Evolutionary conservation across 139 green algal species (phyloP), one percentile per base, ranked within the genome.

Genomic region (Chlorella ohadii): DNA sequence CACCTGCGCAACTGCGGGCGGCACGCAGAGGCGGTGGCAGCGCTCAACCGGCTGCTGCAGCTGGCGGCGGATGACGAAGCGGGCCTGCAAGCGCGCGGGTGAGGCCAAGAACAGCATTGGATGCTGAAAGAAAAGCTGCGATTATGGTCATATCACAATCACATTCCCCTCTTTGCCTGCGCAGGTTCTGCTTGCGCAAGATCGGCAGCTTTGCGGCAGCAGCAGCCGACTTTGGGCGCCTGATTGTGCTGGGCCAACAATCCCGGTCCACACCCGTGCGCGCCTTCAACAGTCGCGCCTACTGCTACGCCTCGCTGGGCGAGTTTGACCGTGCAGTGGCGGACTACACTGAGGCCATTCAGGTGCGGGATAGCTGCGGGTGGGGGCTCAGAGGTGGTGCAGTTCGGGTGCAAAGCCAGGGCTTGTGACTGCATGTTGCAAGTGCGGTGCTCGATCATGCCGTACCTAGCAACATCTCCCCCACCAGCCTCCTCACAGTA

Each of bases 241-340:
- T 92, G 6, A 67, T 96, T 34, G 36, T 79, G 36, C 72, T 86
- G 23, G 81, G 82, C 27, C 64, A 85, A 38, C 81, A 92, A n/a
- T n/a, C n/a, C n/a, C n/a, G n/a, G n/a, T n/a, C n/a, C n/a, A n/a
- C n/a, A n/a, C n/a, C 74, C 25, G 78, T 89, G 5, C 86, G 88
- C 66, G 56, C 80, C 33, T 87, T 84, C 80, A 92, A 89, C 81
- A 90, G 90, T 72, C 87, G 92, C 28, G 94, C 89, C 4, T 97
- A 96, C 89, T 97, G 94, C 87, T 86, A 92, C n/a, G 94, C 94
- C 73, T 94, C 91, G 79, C 64, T 96, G 34, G 93, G 89, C 3
- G 80, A 82, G 28, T 97, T 93, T 64, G 61, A 80, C 5, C 91
- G 94, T 59, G 94, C 94, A 0, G 83, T 96, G 63, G 61, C 39